These are phyloP conservation scores for Pachyrhizus erosus DNA, from an alignment of 306 rosid genomes.

Conservation along the genomic window DNA sequence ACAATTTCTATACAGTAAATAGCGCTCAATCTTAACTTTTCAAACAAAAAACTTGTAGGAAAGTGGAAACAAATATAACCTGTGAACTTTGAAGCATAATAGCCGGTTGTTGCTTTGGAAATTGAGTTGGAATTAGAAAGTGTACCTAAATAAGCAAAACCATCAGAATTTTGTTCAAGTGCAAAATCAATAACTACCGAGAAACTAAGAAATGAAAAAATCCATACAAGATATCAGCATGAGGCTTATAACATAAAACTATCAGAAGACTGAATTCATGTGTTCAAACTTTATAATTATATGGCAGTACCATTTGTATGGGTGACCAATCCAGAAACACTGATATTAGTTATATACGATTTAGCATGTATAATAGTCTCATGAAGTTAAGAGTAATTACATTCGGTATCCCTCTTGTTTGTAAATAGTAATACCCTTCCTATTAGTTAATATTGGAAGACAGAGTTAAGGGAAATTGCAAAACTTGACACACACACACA, in stretches of 20 bases:
- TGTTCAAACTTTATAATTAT: constrained; percentile 11
- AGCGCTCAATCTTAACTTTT: neutral
- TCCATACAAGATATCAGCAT: constrained; percentile 33
- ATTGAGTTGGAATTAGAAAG: constrained; percentile 71
- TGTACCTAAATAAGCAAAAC: constrained; percentile 70
- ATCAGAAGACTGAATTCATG: constrained; percentile 51
- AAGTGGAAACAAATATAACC: constrained; percentile 51
- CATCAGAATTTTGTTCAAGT: constrained; percentile 28
- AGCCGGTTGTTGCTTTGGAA: constrained; percentile 89
- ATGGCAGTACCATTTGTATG: neutral
- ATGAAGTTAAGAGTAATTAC: neutral
- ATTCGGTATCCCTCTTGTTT: neutral
- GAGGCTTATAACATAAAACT: constrained; percentile 22
- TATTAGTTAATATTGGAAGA: neutral
- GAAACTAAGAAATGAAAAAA: neutral
- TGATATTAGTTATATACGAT: neutral
- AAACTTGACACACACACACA: no score
- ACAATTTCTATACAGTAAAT: constrained; percentile 1
- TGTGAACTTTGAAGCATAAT: constrained; percentile 94
- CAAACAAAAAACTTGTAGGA: constrained; percentile 5
- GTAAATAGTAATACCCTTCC: neutral
- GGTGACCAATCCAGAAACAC: constrained; percentile 12
- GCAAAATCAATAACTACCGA: neutral
- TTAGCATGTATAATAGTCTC: neutral
- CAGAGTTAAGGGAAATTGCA: no score